Percentiles rank a stretch among this genome's conserved stretches.
phyloP scores from a whole-genome alignment of 73 alveolate genomes.

The Blepharisma japonicum region DNA sequence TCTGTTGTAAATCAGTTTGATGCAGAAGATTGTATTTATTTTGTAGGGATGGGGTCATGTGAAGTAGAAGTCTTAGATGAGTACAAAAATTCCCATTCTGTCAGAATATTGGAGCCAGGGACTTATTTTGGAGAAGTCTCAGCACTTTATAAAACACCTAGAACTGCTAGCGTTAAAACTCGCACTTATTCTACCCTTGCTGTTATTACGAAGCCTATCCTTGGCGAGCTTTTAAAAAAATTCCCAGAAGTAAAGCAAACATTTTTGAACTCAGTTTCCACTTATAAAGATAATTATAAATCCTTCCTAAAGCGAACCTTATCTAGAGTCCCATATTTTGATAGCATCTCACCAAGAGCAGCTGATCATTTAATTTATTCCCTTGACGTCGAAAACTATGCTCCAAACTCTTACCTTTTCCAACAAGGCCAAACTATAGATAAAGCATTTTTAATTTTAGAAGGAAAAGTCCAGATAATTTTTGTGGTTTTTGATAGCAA shows the following conservation, averaged over 20 bases:
- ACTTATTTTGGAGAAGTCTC: constrained; percentile 78
- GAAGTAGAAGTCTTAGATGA: constrained; percentile 19
- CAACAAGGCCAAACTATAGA: neutral
- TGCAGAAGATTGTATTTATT: constrained; percentile 35
- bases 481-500: neutral
- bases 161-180: constrained; percentile 80
- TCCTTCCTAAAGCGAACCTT: neutral
- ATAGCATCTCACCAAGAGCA: neutral
- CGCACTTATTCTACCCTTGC: constrained; percentile 70
- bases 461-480: constrained; percentile 4
- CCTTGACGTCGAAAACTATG: neutral
- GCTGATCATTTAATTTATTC: neutral
- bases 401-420: neutral
- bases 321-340: neutral
- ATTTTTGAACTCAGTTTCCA: neutral
- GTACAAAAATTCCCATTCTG: neutral
- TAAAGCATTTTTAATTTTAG: neutral
- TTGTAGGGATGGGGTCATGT: constrained; percentile 19
- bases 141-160: constrained; percentile 52
- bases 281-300: neutral
- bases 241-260: constrained; percentile 40
- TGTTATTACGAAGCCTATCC: constrained; percentile 21
- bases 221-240: constrained; percentile 38
- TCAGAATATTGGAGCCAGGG: constrained; percentile 40
- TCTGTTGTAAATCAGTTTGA: constrained; percentile 45